Evolutionary conservation across 202 grass and related monocot species (phyloP).

Genomic region (Elaeis oleifera): DNA sequence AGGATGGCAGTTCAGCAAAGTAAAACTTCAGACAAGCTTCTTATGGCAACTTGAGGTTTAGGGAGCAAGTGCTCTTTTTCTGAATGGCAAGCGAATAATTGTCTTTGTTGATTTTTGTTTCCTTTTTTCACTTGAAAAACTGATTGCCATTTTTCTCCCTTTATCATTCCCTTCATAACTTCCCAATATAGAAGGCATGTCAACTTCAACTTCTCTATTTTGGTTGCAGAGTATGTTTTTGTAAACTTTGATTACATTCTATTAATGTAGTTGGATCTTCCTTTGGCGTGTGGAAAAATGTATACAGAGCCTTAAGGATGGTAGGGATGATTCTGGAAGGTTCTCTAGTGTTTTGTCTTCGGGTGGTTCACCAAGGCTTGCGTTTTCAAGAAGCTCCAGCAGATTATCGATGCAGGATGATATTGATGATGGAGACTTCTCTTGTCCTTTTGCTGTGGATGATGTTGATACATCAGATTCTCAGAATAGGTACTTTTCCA

Average conservation of each 20-base stretch:
- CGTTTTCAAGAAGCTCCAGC: slow-evolving; percentile 83
- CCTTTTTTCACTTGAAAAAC: too few relatives aligned
- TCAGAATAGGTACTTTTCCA: slow-evolving; percentile 53
- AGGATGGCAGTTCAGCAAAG: too few relatives aligned
- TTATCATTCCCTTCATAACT: too few relatives aligned
- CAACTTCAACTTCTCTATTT: too few relatives aligned
- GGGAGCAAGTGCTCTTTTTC: too few relatives aligned
- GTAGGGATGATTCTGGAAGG: slow-evolving; percentile 83
- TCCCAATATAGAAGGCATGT: too few relatives aligned
- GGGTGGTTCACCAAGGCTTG: slow-evolving; percentile 60
- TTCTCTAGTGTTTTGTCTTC: slow-evolving; percentile 67
- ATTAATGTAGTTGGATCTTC: slow-evolving; percentile 11
- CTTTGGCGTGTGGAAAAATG: slow-evolving; percentile 10
- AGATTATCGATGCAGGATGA: slow-evolving; percentile 71
- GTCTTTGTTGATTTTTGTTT: too few relatives aligned
- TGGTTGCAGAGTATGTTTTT: too few relatives aligned
- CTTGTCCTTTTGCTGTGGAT: slow-evolving; percentile 80
- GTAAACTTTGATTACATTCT: background rate
- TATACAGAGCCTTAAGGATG: slow-evolving; percentile 42
- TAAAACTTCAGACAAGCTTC: too few relatives aligned
- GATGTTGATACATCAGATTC: slow-evolving; percentile 78
- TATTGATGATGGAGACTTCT: slow-evolving; percentile 58
- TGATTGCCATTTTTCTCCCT: too few relatives aligned
- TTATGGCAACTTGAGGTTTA: too few relatives aligned
- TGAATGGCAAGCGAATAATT: too few relatives aligned